These are phyloP conservation scores for Cerrena zonata DNA, from an alignment of 1,284 basidiomycete genomes.

Conservation along the genomic window DNA sequence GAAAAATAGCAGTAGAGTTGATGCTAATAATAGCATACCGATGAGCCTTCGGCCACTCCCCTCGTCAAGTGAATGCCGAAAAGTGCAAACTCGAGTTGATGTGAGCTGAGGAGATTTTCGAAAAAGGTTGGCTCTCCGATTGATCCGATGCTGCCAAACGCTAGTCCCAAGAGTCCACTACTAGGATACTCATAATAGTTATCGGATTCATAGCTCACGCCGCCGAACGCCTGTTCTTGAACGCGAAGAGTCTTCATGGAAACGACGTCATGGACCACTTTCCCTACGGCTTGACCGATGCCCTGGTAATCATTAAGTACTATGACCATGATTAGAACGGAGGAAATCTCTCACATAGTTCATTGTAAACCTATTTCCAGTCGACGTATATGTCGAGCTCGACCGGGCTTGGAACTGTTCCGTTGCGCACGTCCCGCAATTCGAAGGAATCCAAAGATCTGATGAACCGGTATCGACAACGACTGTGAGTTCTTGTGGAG, in stretches of 20 bases:
- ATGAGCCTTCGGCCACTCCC: slow-evolving; percentile 39
- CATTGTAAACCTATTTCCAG: slow-evolving; percentile 37
- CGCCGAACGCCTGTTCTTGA: slow-evolving; percentile 44
- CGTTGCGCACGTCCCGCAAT: slow-evolving; percentile 36
- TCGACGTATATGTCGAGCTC: slow-evolving; percentile 38
- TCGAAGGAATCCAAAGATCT: slow-evolving; percentile 48
- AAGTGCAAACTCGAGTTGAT: slow-evolving; percentile 39
- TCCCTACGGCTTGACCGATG: slow-evolving; percentile 43
- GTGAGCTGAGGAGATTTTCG: slow-evolving; percentile 49
- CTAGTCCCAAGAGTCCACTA: slow-evolving; percentile 54
- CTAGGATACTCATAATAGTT: slow-evolving; percentile 42
- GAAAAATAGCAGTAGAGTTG: too few relatives aligned
- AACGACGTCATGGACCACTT: slow-evolving; percentile 43
- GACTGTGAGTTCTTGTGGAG: slow-evolving; percentile 38
- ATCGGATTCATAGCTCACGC: slow-evolving; percentile 35
- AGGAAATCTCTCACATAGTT: slow-evolving; percentile 46
- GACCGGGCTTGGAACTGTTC: slow-evolving; percentile 31
- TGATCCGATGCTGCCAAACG: slow-evolving; percentile 48
- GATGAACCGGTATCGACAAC: slow-evolving; percentile 59
- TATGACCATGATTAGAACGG: slow-evolving; percentile 10
- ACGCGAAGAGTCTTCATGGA: slow-evolving; percentile 40
- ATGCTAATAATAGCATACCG: slow-evolving; percentile 30
- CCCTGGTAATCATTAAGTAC: slow-evolving; percentile 34
- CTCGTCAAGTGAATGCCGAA: slow-evolving; percentile 58
- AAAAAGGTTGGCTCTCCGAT: slow-evolving; percentile 49